These are phyloP conservation scores for Funneliformis mosseae DNA, from an alignment of 192 early-diverging fungal species.

Conservation along the genomic window DNA sequence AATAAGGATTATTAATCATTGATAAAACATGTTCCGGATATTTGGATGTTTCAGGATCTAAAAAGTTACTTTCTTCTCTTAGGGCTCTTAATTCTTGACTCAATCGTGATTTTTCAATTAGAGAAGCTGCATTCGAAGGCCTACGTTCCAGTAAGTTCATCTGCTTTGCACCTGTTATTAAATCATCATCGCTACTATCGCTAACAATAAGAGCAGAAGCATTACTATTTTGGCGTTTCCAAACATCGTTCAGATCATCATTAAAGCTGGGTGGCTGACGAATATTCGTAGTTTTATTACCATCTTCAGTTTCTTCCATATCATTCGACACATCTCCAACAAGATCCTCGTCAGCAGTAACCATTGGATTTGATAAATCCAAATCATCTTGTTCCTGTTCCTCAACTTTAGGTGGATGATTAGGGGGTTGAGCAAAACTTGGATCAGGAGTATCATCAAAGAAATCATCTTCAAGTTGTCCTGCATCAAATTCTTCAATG, in stretches of 20 bases:
- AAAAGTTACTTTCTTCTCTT: background rate
- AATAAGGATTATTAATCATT: constrained; percentile 1
- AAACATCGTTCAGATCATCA: background rate
- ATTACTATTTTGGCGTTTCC: constrained; percentile 8
- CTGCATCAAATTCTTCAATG: constrained; percentile 50
- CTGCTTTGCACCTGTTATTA: background rate
- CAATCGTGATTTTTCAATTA: background rate
- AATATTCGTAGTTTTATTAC: constrained; percentile 8
- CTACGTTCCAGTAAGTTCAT: constrained; percentile 12
- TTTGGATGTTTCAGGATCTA: background rate
- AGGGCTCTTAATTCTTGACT: background rate
- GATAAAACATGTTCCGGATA: background rate
- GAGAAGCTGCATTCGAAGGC: constrained; percentile 3
- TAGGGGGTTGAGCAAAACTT: background rate
- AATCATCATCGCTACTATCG: constrained; percentile 29
- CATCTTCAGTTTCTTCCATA: constrained; percentile 23
- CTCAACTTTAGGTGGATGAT: background rate
- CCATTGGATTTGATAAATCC: constrained; percentile 49
- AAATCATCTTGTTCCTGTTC: constrained; percentile 39
- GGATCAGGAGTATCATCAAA: constrained; percentile 37
- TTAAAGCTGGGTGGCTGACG: background rate
- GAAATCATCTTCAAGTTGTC: constrained; percentile 54
- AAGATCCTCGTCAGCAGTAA: constrained; percentile 55
- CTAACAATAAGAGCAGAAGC: background rate
- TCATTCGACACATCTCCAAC: constrained; percentile 34